Percentiles rank a stretch among this genome's conserved stretches.
These are phyloP conservation scores for Aspergillus ibericus DNA, from an alignment of 2,329 filamentous ascomycete species.

Conservation along the genomic window DNA sequence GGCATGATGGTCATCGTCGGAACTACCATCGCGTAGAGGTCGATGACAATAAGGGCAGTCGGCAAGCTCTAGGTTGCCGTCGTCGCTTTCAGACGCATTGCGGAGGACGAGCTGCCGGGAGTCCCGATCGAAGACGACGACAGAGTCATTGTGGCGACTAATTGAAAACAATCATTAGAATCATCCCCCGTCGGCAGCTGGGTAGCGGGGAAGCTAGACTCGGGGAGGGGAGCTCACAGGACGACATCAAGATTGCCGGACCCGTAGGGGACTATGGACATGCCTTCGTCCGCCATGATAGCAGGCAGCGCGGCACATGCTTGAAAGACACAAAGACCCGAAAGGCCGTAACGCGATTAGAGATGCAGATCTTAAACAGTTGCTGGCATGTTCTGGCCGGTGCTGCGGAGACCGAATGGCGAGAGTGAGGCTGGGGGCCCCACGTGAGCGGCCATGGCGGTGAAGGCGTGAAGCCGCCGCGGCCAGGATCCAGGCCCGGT, in stretches of 20 bases:
- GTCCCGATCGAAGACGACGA: slow-evolving; percentile 84
- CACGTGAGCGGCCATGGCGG: slow-evolving; percentile 24
- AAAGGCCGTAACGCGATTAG: slow-evolving; percentile 6
- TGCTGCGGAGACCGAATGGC: slow-evolving; percentile 10
- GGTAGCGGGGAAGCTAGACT: not conserved
- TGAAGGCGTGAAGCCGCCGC: slow-evolving; percentile 11
- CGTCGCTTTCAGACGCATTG: slow-evolving; percentile 51
- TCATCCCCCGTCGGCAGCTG: not conserved
- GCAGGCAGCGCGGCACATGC: slow-evolving; percentile 15
- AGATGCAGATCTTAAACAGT: not conserved
- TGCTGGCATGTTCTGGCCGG: slow-evolving; percentile 4
- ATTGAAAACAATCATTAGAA: slow-evolving; percentile 16
- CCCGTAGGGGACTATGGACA: slow-evolving; percentile 47
- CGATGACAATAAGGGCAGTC: slow-evolving; percentile 93
- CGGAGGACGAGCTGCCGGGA: slow-evolving; percentile 84
- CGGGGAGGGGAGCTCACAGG: slow-evolving; percentile 36
- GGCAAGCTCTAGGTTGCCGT: slow-evolving; percentile 56
- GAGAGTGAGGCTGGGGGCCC: slow-evolving; percentile 17
- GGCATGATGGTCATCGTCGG: slow-evolving; percentile 32
- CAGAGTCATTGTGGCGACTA: slow-evolving; percentile 87
- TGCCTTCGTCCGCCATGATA: slow-evolving; percentile 39
- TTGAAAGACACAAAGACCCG: slow-evolving; percentile 8
- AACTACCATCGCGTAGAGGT: slow-evolving; percentile 58
- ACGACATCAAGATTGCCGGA: slow-evolving; percentile 46
- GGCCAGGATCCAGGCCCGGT: not conserved